phyloP scores from a whole-genome alignment of 2,329 filamentous ascomycete genomes.

The Calonectria fujianensis region DNA sequence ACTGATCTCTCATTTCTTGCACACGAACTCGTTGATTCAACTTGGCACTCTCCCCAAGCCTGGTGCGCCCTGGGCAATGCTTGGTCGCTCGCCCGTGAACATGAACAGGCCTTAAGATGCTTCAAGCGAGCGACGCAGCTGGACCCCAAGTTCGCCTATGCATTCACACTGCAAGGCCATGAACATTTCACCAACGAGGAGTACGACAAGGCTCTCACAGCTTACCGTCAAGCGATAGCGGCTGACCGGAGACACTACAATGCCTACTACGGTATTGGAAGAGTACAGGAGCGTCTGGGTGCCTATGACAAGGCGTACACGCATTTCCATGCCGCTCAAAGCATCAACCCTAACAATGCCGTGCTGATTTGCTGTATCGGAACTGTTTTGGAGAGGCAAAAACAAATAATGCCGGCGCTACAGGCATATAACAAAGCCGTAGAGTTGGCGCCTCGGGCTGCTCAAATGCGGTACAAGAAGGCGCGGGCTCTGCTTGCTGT shows the following conservation, averaged over 20 bases:
- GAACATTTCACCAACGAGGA: conserved; percentile 98
- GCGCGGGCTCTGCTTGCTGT: conserved; percentile 89
- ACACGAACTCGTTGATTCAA: conserved; percentile 90
- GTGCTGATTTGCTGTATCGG: conserved; percentile 96
- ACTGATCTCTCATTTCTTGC: conserved; percentile 93
- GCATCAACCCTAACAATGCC: conserved; percentile 95
- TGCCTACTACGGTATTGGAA: conserved; percentile 93
- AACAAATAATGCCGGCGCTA: conserved; percentile 86
- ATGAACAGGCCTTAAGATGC: conserved; percentile 94
- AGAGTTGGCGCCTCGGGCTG: conserved; percentile 85
- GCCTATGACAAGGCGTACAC: conserved; percentile 93
- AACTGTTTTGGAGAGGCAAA: conserved; percentile 90
- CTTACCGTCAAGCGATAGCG: conserved; percentile 89
- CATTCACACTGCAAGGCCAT: conserved; percentile 95
- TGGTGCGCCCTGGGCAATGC: conserved; percentile 98
- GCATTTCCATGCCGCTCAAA: conserved; percentile 91
- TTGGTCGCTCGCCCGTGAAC: conserved; percentile 92
- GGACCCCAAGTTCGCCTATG: conserved; percentile 93
- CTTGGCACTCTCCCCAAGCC: conserved; percentile 92
- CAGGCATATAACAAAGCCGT: conserved; percentile 89
- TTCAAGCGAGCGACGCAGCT: conserved; percentile 96
- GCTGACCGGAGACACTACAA: conserved; percentile 96
- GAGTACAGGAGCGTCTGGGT: conserved; percentile 91
- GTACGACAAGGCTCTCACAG: conserved; percentile 93
- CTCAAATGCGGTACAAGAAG: conserved; percentile 94